Percentiles rank a stretch among this genome's conserved stretches.
Evolutionary conservation across 805 yeast species (phyloP).

Genomic region (Candida jianshihensis): DNA sequence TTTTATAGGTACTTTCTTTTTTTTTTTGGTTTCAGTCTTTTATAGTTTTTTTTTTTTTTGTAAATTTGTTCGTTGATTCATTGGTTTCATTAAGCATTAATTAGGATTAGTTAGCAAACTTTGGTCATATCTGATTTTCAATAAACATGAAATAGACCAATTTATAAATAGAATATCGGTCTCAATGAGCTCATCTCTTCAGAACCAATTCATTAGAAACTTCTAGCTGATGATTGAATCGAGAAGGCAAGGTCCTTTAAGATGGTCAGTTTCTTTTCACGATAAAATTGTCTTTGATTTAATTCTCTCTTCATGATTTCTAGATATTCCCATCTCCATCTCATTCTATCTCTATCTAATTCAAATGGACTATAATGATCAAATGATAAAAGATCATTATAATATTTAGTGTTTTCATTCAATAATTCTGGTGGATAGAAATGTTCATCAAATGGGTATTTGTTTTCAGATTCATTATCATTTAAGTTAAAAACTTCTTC

Average conservation of each 20-base stretch:
- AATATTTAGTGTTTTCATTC: background rate
- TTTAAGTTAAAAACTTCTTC: background rate
- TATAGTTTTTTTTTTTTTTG: too few species aligned
- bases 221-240: background rate
- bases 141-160: too few species aligned
- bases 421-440: too few species aligned
- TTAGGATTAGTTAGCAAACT: too few species aligned
- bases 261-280: background rate
- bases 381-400: background rate
- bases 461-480: background rate
- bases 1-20: too few species aligned
- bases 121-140: too few species aligned
- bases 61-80: too few species aligned
- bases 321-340: conserved; percentile 1
- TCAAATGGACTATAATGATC: background rate
- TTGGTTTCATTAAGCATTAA: too few species aligned
- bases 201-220: too few species aligned
- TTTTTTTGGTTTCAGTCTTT: too few species aligned
- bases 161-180: too few species aligned
- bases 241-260: background rate
- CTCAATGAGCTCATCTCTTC: too few species aligned
- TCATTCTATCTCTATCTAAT: background rate
- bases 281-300: background rate
- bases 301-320: background rate
- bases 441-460: background rate